Evolutionary conservation across 495 filamentous ascomycete genomes (phyloP), one percentile per base, ranked within the genome.

Genomic region (Penicillium paradoxum): DNA sequence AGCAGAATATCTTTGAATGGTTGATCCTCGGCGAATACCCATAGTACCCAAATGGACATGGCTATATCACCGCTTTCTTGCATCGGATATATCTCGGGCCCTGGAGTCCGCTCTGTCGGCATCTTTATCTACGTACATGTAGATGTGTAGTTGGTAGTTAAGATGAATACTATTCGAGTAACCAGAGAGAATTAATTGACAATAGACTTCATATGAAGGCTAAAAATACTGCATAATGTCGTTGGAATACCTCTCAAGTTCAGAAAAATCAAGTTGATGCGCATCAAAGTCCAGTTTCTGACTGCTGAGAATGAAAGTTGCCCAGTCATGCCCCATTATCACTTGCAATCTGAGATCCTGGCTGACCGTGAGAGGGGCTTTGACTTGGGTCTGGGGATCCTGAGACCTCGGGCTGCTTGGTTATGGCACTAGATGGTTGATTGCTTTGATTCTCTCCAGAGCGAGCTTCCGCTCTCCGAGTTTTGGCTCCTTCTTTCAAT

Each of bases 401-500:
- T 3, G 54, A 51, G 33, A 22, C 8, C 38, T 51, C 57, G 8
- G 54, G 19, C 6, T 49, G 60, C 40, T 45, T 51, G 15, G 27
- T 45, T 10, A 21, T 33, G 6, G 15, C 32, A n/a, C 51, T 49
- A 4, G 56, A 36, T 10, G 51, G 24, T 9, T 45, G 50, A 36
- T 43, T 53, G 22, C 43, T 51, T n/a, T 51, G 55, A 24, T 33
- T 44, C 11, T 66, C 63, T 18, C 25, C 46, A 25, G 59, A 24
- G 47, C 60, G 53, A 56, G 56, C 51, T 50, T 60, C 52, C 21
- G 65, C 64, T 24, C 68, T 53, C 54, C 80, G 53, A 1, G 80
- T 83, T 68, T 87, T 90, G 11, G 91, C 91, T 0, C 87, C 84
- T 15, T 88, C 85, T 65, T 93, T 92, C 60, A 96, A 72, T 67